Evolutionary conservation across 2,329 filamentous ascomycete species (phyloP).

Genomic region (Berkeleyomyces rouxiae): DNA sequence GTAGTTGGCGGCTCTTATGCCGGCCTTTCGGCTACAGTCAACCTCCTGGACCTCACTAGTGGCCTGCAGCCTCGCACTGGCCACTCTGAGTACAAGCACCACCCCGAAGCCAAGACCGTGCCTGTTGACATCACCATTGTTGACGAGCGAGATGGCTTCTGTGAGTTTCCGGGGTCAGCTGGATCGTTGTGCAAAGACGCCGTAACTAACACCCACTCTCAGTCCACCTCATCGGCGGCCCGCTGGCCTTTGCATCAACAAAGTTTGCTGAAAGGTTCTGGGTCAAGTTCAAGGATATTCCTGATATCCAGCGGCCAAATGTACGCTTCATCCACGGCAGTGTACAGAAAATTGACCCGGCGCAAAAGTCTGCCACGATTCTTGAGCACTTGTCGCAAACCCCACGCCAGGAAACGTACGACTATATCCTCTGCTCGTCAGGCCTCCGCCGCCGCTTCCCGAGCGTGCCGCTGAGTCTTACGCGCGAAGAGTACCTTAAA

Average conservation of each 20-base stretch:
- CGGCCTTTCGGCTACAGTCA: conserved; percentile 50
- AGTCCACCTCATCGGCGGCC: conserved; percentile 65
- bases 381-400: conserved; percentile 30
- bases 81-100: conserved; percentile 23
- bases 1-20: conserved; percentile 56
- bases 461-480: conserved; percentile 51
- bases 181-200: too few species aligned
- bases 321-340: conserved; percentile 51
- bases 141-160: conserved; percentile 71
- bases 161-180: conserved; percentile 29
- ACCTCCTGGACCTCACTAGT: conserved; percentile 48
- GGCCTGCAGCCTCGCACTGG: conserved; percentile 35
- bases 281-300: conserved; percentile 51
- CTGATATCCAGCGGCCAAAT: conserved; percentile 44
- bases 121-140: conserved; percentile 55
- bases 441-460: conserved; percentile 56
- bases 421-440: conserved; percentile 58
- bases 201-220: conserved; percentile 2
- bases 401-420: conserved; percentile 37
- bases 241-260: conserved; percentile 49
- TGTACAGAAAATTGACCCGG: conserved; percentile 42
- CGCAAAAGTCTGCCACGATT: conserved; percentile 41
- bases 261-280: conserved; percentile 51
- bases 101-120: conserved; percentile 29
- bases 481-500: conserved; percentile 42